Evolutionary conservation across 345 rosid genomes (phyloP).

Genomic region (Carallia pectinifolia): DNA sequence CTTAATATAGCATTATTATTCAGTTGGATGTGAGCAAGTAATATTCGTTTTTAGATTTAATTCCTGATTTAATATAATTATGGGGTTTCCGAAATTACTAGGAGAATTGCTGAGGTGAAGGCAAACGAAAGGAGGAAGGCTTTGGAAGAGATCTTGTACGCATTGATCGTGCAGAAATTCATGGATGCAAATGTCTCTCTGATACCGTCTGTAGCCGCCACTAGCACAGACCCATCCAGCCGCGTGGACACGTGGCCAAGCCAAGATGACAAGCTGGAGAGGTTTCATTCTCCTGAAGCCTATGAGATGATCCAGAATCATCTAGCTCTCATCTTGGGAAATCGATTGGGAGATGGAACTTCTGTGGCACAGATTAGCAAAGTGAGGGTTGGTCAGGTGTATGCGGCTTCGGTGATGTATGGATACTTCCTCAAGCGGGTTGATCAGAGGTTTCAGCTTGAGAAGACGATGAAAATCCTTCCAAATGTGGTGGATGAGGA

Average conservation of each 20-base stretch:
- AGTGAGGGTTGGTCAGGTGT: conserved; percentile 90
- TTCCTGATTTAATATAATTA: neutral
- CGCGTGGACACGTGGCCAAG: conserved; percentile 64
- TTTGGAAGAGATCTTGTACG: conserved; percentile 82
- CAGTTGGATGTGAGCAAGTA: no score
- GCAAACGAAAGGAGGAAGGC: conserved; percentile 77
- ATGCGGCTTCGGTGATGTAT: conserved; percentile 97
- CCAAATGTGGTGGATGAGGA: conserved; percentile 45
- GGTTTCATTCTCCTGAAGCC: conserved; percentile 85
- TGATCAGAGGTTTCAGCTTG: conserved; percentile 95
- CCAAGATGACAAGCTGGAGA: conserved; percentile 65
- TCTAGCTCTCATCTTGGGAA: conserved; percentile 74
- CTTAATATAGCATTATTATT: neutral
- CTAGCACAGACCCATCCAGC: conserved; percentile 55
- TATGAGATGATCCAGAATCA: conserved; percentile 98
- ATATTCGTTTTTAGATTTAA: neutral
- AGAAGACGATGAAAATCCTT: conserved; percentile 84
- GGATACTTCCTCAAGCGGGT: conserved; percentile 94
- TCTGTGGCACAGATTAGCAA: conserved; percentile 78
- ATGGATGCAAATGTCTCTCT: conserved; percentile 86
- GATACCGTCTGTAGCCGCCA: conserved; percentile 56
- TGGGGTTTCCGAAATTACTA: conserved; percentile 19
- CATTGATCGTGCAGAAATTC: conserved; percentile 88
- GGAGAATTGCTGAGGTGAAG: conserved; percentile 96
- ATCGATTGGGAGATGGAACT: conserved; percentile 49